Evolutionary conservation across 2,329 filamentous ascomycete species (phyloP), one percentile per base, ranked within the genome.

Genomic region (Diplodia mutila): DNA sequence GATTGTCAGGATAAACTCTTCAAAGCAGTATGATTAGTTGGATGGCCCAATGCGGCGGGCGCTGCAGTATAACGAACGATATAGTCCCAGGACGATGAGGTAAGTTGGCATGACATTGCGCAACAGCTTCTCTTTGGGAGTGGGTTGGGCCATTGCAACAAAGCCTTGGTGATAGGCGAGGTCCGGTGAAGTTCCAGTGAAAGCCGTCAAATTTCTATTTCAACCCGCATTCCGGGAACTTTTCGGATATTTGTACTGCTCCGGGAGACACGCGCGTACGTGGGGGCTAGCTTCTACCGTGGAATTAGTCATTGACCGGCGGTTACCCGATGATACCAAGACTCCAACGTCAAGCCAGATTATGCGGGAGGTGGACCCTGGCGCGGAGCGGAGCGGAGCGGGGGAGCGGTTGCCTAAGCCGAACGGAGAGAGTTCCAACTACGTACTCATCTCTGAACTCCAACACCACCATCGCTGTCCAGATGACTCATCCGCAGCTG

Each of bases 1-100:
- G 18, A 77, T 69, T 6, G 76, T 78, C 73, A 78, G 75, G 27
- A 73, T 49, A 65, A 78, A 78, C 65, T 78, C 77, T 78, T 25
- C n/a, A 32, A n/a, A 12, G 27, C 18, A 57, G 9, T 11, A 51
- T n/a, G 11, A 46, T 61, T 25, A 68, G 64, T 27, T 32, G 16
- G 51, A 42, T 48, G 18, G 46, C 48, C 27, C 7, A 27, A 7
- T 39, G 27, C 25, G 48, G 34, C 52, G 18, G 23, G 27, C 11
- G 7, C 12, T 51, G 14, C 27, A 25, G 32, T 46, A 23, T 14
- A 18, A 49, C 55, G 32, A 21, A 78, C 77, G 75, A 65, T 76
- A 78, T 14, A 71, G 53, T 14, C 71, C 69, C 21, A 74, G 71
- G 14, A 29, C 32, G 1, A 79, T 71, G 7, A 79, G 69, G 9